Base-by-base conservation (phyloP, 2,329 filamentous ascomycete species). In the Whalleya microplaca region DNA sequence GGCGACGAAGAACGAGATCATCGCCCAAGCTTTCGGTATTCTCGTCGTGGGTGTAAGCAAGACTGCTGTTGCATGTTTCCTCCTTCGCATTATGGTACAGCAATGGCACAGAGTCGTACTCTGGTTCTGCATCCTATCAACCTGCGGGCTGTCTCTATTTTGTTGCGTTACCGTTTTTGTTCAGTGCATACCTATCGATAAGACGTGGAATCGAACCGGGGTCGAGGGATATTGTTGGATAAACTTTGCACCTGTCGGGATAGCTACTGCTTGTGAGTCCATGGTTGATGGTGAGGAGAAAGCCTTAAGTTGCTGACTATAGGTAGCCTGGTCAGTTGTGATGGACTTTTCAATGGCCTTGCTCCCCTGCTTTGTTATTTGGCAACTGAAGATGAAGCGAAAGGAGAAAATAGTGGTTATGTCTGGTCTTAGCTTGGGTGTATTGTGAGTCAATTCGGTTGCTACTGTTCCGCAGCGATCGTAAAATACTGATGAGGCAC, bases 341-440 rank as follows among this genome's bases (percentile, higher is more conserved):
- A 65, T 68, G 45, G 75, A 78, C 55, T 74, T 77, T 47, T 73
- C 73, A 48, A 76, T 73, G 6, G 74, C 74, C 45, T 53, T 69
- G 0, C 75, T 78, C 3, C 77, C 78, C 0, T 80, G 78, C 76
- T 67, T 76, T 1, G 69, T 79, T 7, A 72, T 79, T 20, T 78
- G 76, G 75, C 70, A 72, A 0, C 56, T 79, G 7, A 73, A 76
- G 29, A 79, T 80, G 75, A 73, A 74, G 14, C 71, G 65, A n/a
- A 70, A 75, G 16, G 77, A 80, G 42, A 79, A 78, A 64, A 69
- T 78, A 21, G 69, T 77, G n/a, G 72, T 79, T 8, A 71, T 75
- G 0, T 63, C 67, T 19, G 74, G 76, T 49, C 72, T 80, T 43
- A 79, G 77, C 44, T 59, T 78, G 2, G 76, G 76, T 4, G 61